These are phyloP conservation scores for Pachysandra terminalis DNA, from an alignment of 164 flowering plant genomes.

Conservation along the genomic window DNA sequence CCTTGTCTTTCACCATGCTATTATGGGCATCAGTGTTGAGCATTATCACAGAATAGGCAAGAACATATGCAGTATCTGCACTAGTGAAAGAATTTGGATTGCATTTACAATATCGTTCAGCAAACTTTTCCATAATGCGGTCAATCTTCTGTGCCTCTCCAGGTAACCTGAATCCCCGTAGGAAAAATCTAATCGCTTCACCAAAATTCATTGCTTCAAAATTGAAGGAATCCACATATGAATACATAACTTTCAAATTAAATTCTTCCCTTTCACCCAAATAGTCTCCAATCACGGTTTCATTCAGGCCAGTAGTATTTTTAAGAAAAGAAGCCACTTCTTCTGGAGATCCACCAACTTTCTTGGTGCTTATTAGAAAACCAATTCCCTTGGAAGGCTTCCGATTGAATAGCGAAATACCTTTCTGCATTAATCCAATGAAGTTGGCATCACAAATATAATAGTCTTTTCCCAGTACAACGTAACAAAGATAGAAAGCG, in stretches of 20 bases:
- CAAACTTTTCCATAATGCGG: constrained; percentile 99
- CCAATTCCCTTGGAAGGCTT: constrained; percentile 97
- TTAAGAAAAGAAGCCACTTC: constrained; percentile 76
- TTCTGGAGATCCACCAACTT: constrained; percentile 82
- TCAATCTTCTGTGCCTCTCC: constrained; percentile 99
- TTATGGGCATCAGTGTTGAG: constrained; percentile 99
- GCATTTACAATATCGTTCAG: constrained; percentile 98
- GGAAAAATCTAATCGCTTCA: constrained; percentile 88
- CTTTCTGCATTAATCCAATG: constrained; percentile 77
- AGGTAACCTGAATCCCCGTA: constrained; percentile 91
- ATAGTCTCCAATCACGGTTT: constrained; percentile 91
- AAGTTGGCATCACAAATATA: constrained; percentile 18
- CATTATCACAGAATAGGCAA: constrained; percentile 98
- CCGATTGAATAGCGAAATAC: constrained; percentile 79
- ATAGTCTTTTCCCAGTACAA: background rate
- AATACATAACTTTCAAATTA: constrained; percentile 93
- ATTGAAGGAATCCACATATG: constrained; percentile 93
- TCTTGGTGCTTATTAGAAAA: constrained; percentile 73
- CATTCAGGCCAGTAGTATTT: constrained; percentile 71
- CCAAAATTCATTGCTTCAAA: constrained; percentile 87
- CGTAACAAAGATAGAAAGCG: background rate
- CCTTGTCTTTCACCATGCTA: constrained; percentile 97
- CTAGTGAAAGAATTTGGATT: constrained; percentile 83
- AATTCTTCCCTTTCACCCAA: constrained; percentile 98
- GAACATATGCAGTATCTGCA: constrained; percentile 99